Base-by-base conservation (phyloP, 2,329 filamentous ascomycete genomes). In the Neoarthrinium moseri region DNA sequence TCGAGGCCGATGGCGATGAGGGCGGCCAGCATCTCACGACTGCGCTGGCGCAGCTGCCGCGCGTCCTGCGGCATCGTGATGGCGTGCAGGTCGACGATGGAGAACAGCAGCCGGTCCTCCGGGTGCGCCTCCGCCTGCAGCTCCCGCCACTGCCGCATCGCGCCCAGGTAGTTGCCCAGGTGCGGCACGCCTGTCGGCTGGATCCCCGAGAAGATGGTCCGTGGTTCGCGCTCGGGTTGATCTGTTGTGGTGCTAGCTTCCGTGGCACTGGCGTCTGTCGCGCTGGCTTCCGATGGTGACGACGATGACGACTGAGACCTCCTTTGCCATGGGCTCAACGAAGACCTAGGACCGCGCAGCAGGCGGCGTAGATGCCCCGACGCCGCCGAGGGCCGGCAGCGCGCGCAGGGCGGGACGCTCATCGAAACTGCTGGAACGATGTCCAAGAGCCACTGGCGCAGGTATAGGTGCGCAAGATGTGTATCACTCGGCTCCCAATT, bases 181-280 rank as follows among this genome's bases (percentile, higher is more conserved):
- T 99, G 94, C 12, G 94, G 94, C 20, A 95, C 78, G 27, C 92
- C 94, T 0, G 94, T 99, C 15, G 94, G 94, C 67, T 99, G 94
- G 57, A 99, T 99, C 43, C 91, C 94, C 4, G 94, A 97, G 73
- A 99, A 96, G 59, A 97, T 81, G 48, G 86, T 75, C 4, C n/a
- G n/a, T n/a, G n/a, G n/a, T n/a, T 50, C 34, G 29, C 17, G 32
- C 17, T 39, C 10, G 17, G 13, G 20, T 21, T 36, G 38, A 13
- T 24, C 13, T 17, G 12, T 6, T n/a, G 26, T 6, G 6, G 40
- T 21, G 11, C 21, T 26, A 18, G 15, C 5, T 15, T n/a, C 38
- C 7, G 6, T 22, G 8, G 8, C 26, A 29, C 8, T 29, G n/a
- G 26, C 26, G n/a, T n/a, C n/a, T n/a, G n/a, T n/a, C n/a, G n/a